A percentile compares a stretch with the other conserved stretches of the same genome.
Evolutionary conservation across 2,329 filamentous ascomycete species (phyloP).

Genomic region (Ilyonectria destructans): DNA sequence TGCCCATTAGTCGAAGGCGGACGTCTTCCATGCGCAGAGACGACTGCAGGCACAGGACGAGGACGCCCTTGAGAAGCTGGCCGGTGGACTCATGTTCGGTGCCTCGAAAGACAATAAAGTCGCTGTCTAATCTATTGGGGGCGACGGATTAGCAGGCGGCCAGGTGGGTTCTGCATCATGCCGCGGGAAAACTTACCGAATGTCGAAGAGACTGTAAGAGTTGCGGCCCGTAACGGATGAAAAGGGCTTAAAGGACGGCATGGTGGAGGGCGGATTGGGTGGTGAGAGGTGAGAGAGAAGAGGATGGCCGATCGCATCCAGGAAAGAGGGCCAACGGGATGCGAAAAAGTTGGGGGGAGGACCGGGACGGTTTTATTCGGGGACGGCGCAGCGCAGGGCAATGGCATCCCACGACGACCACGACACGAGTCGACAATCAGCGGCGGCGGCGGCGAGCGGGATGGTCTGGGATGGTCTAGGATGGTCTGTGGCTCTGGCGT

Average conservation of each 20-base stretch:
- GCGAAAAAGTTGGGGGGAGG: conserved; percentile 44
- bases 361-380: conserved; percentile 49
- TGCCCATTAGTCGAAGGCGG: conserved; percentile 80
- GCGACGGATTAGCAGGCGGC: conserved; percentile 24
- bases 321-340: conserved; percentile 39
- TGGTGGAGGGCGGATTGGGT: conserved; percentile 52
- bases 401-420: conserved; percentile 34
- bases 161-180: conserved; percentile 14
- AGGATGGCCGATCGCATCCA: conserved; percentile 40
- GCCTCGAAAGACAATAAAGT: conserved; percentile 86
- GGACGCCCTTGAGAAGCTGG: conserved; percentile 80
- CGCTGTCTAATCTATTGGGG: conserved; percentile 77
- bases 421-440: conserved; percentile 25
- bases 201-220: conserved; percentile 71
- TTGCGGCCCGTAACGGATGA: conserved; percentile 67
- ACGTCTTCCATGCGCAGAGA: conserved; percentile 82
- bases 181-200: conserved; percentile 63
- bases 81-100: conserved; percentile 82
- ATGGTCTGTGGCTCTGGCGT: conserved; percentile 18
- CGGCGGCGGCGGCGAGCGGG: conserved; percentile 30
- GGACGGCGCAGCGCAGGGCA: conserved; percentile 34
- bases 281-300: conserved; percentile 24
- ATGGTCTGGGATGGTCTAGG: conserved; percentile 1
- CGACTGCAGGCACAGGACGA: conserved; percentile 82
- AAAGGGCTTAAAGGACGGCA: conserved; percentile 73